A percentile compares a stretch with the other conserved stretches of the same genome.
phyloP scores from a whole-genome alignment of 148 eudicot genomes.

The Salicornia ramosissima region DNA sequence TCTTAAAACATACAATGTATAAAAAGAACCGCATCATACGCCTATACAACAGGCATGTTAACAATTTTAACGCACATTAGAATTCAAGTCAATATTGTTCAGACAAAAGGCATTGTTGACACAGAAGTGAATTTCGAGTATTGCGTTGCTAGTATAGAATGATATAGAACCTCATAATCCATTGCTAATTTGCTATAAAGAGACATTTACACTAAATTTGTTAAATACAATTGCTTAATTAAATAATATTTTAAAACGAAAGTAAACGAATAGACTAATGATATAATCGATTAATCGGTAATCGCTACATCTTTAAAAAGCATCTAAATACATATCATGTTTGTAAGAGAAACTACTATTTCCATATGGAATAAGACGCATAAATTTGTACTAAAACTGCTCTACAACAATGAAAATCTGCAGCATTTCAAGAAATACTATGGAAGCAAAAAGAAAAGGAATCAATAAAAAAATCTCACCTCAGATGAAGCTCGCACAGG shows the following conservation, averaged over 20 bases:
- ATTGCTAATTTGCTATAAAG: not conserved
- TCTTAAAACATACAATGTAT: too few relatives aligned
- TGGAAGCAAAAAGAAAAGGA: not conserved
- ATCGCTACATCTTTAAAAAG: too few relatives aligned
- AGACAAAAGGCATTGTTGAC: not conserved
- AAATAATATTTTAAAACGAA: not conserved
- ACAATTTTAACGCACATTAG: not conserved
- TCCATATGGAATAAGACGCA: too few relatives aligned
- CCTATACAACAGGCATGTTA: not conserved
- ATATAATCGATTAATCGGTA: too few relatives aligned
- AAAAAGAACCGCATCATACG: too few relatives aligned
- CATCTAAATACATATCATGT: too few relatives aligned
- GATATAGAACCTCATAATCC: not conserved
- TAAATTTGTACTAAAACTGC: not conserved
- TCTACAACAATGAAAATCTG: not conserved
- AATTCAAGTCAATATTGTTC: too few relatives aligned
- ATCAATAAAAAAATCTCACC: slow-evolving; percentile 46
- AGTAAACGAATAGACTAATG: not conserved
- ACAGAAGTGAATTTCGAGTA: too few relatives aligned
- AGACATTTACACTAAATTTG: not conserved
- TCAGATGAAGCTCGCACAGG: slow-evolving; percentile 59
- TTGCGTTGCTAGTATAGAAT: not conserved
- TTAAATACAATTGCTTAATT: not conserved
- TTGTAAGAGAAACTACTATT: too few relatives aligned
- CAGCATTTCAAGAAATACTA: not conserved